Evolutionary conservation across 176 grass and related monocot species (phyloP).

Genomic region (Musa itinerans): DNA sequence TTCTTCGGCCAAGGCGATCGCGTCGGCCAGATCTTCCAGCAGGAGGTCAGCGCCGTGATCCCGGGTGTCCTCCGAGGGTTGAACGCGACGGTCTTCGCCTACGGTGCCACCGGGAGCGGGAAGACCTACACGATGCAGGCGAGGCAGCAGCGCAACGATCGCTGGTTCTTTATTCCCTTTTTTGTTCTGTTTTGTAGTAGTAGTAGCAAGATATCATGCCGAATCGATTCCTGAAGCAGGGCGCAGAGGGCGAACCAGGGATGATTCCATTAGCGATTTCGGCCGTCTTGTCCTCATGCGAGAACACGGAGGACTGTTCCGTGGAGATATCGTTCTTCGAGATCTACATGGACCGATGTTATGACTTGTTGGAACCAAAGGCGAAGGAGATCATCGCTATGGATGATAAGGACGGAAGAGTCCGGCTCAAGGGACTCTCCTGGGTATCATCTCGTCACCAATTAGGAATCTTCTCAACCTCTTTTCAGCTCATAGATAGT

Average conservation of each 20-base stretch:
- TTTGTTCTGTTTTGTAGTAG: too few species aligned
- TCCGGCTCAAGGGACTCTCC: slow-evolving; percentile 75
- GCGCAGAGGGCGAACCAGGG: slow-evolving; percentile 47
- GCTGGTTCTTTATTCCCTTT: not conserved
- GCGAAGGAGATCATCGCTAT: slow-evolving; percentile 69
- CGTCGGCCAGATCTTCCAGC: slow-evolving; percentile 45
- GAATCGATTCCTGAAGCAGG: slow-evolving; percentile 22
- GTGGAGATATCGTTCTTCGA: slow-evolving; percentile 79
- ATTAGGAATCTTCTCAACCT: too few species aligned
- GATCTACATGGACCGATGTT: slow-evolving; percentile 85
- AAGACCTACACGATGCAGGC: slow-evolving; percentile 98
- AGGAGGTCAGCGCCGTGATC: slow-evolving; percentile 57
- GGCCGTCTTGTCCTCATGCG: slow-evolving; percentile 39
- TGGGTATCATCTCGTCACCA: slow-evolving; percentile 38
- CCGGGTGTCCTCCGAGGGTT: slow-evolving; percentile 55
- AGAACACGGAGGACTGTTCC: slow-evolving; percentile 38
- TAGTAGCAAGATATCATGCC: not conserved
- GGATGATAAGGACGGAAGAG: slow-evolving; percentile 65
- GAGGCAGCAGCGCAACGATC: not conserved
- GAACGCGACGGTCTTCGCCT: slow-evolving; percentile 66
- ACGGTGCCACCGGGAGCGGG: slow-evolving; percentile 74
- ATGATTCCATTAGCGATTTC: slow-evolving; percentile 62
- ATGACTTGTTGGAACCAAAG: slow-evolving; percentile 85
- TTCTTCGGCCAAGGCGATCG: slow-evolving; percentile 59
- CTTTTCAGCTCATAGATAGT: not conserved